A percentile compares a stretch with the other conserved stretches of the same genome.
Evolutionary conservation across 225 moss, liverwort and hornwort species (phyloP).

Genomic region (Lunularia cruciata): DNA sequence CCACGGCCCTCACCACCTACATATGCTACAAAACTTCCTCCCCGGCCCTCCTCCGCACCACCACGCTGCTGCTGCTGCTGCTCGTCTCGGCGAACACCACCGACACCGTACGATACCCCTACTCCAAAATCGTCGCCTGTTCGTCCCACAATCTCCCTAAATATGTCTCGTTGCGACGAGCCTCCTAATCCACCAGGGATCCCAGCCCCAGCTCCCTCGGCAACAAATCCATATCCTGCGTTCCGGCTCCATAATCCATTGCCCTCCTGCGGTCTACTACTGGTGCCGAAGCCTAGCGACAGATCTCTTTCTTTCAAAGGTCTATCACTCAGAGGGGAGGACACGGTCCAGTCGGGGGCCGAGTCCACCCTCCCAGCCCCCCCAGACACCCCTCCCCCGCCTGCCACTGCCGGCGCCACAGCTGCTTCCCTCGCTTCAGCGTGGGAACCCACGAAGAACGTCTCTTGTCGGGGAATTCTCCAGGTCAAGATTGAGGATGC

Average conservation of each 20-base stretch:
- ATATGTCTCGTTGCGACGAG: conserved; percentile 45
- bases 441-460: conserved; percentile 47
- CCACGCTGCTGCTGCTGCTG: conserved; percentile 30
- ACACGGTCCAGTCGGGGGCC: conserved; percentile 64
- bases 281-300: conserved; percentile 52
- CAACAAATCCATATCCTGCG: conserved; percentile 49
- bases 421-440: conserved; percentile 51
- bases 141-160: conserved; percentile 47
- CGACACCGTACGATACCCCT: conserved; percentile 39
- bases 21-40: conserved; percentile 54
- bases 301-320: conserved; percentile 52
- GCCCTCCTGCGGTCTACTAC: conserved; percentile 48
- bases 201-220: conserved; percentile 43
- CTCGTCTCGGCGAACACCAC: conserved; percentile 38
- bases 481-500: conserved; percentile 28
- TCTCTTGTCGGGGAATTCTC: conserved; percentile 47
- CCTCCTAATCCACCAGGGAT: conserved; percentile 53
- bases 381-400: conserved; percentile 54
- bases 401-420: conserved; percentile 57
- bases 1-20: conserved; percentile 48
- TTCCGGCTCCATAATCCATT: conserved; percentile 53
- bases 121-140: conserved; percentile 39
- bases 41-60: conserved; percentile 36
- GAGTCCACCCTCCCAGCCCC: conserved; percentile 57
- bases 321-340: conserved; percentile 54